Evolutionary conservation across 768 basidiomycete species (phyloP).

Genomic region (Mycena amicta): DNA sequence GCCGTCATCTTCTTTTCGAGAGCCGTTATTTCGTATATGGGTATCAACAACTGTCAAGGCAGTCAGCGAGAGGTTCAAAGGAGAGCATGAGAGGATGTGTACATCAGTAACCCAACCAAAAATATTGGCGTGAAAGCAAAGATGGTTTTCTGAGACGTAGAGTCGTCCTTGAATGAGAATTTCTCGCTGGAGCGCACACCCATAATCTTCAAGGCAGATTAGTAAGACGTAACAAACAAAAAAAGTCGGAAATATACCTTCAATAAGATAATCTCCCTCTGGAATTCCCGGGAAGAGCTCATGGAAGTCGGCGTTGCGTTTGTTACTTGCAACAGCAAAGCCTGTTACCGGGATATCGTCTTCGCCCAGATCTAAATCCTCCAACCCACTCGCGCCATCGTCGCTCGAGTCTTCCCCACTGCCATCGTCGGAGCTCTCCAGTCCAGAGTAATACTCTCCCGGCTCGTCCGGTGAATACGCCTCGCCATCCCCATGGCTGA

Average conservation of each 20-base stretch:
- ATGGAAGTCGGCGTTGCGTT: slow-evolving; percentile 94
- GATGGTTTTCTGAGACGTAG: slow-evolving; percentile 97
- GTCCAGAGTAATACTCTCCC: slow-evolving; percentile 29
- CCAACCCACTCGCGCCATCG: slow-evolving; percentile 28
- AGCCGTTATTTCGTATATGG: slow-evolving; percentile 81
- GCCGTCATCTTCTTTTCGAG: slow-evolving; percentile 99
- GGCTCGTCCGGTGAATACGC: slow-evolving; percentile 24
- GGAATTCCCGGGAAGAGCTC: slow-evolving; percentile 87
- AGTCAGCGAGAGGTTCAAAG: slow-evolving; percentile 6
- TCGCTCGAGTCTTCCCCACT: slow-evolving; percentile 27
- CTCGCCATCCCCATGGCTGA: slow-evolving; percentile 21
- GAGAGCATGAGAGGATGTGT: too few relatives aligned
- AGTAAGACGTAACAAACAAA: slow-evolving; percentile 3
- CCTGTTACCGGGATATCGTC: slow-evolving; percentile 92
- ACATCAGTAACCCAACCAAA: slow-evolving; percentile 99
- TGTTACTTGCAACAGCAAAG: slow-evolving; percentile 95
- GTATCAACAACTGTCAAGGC: slow-evolving; percentile 71
- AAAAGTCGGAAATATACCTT: slow-evolving; percentile 61
- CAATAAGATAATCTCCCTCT: slow-evolving; percentile 96
- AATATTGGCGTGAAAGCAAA: slow-evolving; percentile 99
- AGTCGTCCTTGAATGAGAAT: slow-evolving; percentile 95
- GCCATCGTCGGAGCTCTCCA: slow-evolving; percentile 28
- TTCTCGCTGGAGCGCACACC: slow-evolving; percentile 94
- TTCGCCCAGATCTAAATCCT: slow-evolving; percentile 52
- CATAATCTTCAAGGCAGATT: slow-evolving; percentile 70